These are phyloP conservation scores for Lentinus tigrinus DNA, from an alignment of 768 basidiomycete species.

Conservation along the genomic window DNA sequence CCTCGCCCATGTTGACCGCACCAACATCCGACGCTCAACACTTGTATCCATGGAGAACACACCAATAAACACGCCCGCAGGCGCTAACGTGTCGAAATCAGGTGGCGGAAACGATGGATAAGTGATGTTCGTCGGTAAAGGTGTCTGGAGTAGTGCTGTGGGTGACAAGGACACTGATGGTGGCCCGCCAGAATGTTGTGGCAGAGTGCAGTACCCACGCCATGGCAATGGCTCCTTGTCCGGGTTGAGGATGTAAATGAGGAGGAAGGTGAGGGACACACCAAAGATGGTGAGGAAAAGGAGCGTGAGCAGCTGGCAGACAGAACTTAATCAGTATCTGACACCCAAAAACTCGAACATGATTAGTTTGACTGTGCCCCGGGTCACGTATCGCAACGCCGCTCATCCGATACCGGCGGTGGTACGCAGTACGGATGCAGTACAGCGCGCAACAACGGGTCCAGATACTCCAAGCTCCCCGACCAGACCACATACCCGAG, in stretches of 20 bases:
- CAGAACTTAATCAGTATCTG: background rate
- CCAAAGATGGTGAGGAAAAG: constrained; percentile 80
- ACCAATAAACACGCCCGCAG: constrained; percentile 84
- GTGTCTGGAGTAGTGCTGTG: constrained; percentile 37
- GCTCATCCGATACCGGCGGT: too few species aligned
- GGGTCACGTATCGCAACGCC: constrained; percentile 9
- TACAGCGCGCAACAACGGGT: too few species aligned
- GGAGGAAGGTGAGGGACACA: constrained; percentile 77
- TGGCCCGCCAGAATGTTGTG: constrained; percentile 47
- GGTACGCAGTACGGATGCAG: too few species aligned
- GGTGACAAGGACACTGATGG: constrained; percentile 40
- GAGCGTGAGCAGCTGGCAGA: constrained; percentile 60
- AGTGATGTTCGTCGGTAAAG: constrained; percentile 33
- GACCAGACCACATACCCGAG: background rate
- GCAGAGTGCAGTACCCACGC: constrained; percentile 87
- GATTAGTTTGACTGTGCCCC: background rate
- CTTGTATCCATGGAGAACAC: constrained; percentile 88
- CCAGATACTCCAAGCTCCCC: too few species aligned
- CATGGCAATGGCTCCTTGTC: constrained; percentile 95
- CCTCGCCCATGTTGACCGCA: constrained; percentile 87
- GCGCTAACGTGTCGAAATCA: constrained; percentile 70
- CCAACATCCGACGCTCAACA: constrained; percentile 81
- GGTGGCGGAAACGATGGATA: constrained; percentile 66
- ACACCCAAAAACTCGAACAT: background rate
- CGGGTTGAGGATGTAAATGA: constrained; percentile 92